Percentiles rank a stretch among this genome's conserved stretches.
phyloP scores from a whole-genome alignment of 108 stramenopile genomes.

The Aurantiochytrium sp. region DNA sequence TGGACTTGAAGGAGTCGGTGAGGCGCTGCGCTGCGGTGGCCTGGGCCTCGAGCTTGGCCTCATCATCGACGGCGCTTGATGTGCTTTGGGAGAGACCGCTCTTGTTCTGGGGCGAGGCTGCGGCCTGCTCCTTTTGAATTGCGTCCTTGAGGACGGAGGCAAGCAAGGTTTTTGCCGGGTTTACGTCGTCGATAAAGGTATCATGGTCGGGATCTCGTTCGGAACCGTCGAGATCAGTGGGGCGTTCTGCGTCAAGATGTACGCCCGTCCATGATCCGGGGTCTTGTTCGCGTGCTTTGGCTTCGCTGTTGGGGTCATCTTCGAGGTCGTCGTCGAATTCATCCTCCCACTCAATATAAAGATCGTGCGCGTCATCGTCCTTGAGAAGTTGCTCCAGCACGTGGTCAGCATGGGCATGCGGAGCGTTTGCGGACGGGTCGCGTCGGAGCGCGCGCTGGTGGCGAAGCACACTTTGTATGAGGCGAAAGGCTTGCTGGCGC shows the following conservation, averaged over 20 bases:
- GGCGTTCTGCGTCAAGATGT: not conserved
- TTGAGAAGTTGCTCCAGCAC: not conserved
- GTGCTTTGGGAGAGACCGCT: not conserved
- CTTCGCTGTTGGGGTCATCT: not conserved
- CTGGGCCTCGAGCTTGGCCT: not conserved
- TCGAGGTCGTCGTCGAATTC: not conserved
- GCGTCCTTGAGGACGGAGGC: not conserved
- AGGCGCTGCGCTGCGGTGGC: not conserved
- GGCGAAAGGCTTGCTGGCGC: not conserved
- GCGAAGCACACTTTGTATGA: not conserved
- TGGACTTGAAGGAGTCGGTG: constrained; percentile 1
- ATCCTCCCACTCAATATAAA: not conserved
- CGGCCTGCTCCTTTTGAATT: not conserved
- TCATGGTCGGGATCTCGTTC: not conserved
- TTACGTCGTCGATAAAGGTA: not conserved
- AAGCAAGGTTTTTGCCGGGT: not conserved
- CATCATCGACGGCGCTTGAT: too few species aligned
- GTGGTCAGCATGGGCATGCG: not conserved
- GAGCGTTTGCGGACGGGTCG: not conserved
- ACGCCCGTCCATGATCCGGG: not conserved
- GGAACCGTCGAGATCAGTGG: too few species aligned
- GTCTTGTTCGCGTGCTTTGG: not conserved
- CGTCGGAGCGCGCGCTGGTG: not conserved
- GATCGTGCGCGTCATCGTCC: constrained; percentile 4
- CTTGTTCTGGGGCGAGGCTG: not conserved